These are phyloP conservation scores for Clavispora santaluciae DNA, from an alignment of 805 yeast species.

Conservation along the genomic window DNA sequence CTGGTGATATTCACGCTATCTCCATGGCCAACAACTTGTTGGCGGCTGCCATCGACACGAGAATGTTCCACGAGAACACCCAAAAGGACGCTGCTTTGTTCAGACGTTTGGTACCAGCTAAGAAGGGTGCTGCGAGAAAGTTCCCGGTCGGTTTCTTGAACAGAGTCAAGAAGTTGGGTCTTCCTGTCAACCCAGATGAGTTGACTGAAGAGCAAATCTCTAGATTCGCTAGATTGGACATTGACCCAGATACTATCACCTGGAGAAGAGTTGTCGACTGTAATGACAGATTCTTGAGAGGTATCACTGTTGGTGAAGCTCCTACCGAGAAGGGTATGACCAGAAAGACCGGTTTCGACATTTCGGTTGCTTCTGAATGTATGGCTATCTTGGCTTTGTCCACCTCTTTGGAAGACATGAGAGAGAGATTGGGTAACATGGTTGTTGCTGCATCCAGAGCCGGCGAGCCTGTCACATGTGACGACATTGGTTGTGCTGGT, in stretches of 20 bases:
- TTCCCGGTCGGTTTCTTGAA: slow-evolving; percentile 66
- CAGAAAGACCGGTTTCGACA: slow-evolving; percentile 75
- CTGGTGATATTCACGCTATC: slow-evolving; percentile 84
- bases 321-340: slow-evolving; percentile 74
- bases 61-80: slow-evolving; percentile 79
- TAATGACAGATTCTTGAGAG: slow-evolving; percentile 76
- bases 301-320: slow-evolving; percentile 74
- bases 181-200: slow-evolving; percentile 69
- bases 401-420: slow-evolving; percentile 63
- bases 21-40: slow-evolving; percentile 75
- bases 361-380: slow-evolving; percentile 79
- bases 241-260: slow-evolving; percentile 75
- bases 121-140: slow-evolving; percentile 57
- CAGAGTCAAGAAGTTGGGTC: slow-evolving; percentile 65
- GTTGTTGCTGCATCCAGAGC: slow-evolving; percentile 65
- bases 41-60: slow-evolving; percentile 82
- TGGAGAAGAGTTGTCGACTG: slow-evolving; percentile 84
- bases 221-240: slow-evolving; percentile 63
- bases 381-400: slow-evolving; percentile 83
- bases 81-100: slow-evolving; percentile 71
- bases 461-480: slow-evolving; percentile 75
- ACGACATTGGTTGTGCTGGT: slow-evolving; percentile 83
- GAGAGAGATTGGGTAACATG: slow-evolving; percentile 69
- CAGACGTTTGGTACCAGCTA: slow-evolving; percentile 69
- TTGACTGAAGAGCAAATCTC: slow-evolving; percentile 65